A percentile compares a stretch with the other conserved stretches of the same genome.
phyloP scores from a whole-genome alignment of 1,284 basidiomycete genomes.

The Melanopsichium pennsylvanicum region DNA sequence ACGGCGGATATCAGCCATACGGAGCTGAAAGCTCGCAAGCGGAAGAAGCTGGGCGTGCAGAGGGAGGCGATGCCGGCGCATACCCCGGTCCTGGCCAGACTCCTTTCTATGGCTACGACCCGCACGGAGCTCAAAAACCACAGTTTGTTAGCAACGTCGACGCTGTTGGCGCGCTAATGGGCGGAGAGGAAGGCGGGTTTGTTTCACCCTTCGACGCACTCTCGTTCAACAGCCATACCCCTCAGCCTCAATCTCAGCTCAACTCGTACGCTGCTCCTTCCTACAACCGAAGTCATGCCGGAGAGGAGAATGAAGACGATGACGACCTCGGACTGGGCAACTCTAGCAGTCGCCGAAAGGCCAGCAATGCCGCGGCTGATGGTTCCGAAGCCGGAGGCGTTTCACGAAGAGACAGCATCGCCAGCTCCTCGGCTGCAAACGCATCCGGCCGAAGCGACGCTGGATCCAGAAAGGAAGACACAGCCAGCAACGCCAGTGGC shows the following conservation, averaged over 20 bases:
- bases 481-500: slow-evolving; percentile 9
- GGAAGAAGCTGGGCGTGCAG: slow-evolving; percentile 13
- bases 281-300: slow-evolving; percentile 9
- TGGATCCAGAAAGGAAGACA: slow-evolving; percentile 12
- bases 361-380: slow-evolving; percentile 4
- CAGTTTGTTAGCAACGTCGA: slow-evolving; percentile 64
- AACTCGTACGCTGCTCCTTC: slow-evolving; percentile 34
- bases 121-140: slow-evolving; percentile 52
- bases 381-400: slow-evolving; percentile 12
- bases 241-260: slow-evolving; percentile 30
- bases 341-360: slow-evolving; percentile 57
- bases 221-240: slow-evolving; percentile 53
- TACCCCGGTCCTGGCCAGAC: slow-evolving; percentile 16
- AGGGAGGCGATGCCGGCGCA: slow-evolving; percentile 16
- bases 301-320: slow-evolving; percentile 67
- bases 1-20: slow-evolving; percentile 26
- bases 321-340: slow-evolving; percentile 93
- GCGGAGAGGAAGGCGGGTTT: slow-evolving; percentile 69
- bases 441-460: slow-evolving; percentile 14
- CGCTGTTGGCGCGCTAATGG: slow-evolving; percentile 29
- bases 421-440: slow-evolving; percentile 15
- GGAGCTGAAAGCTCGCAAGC: slow-evolving; percentile 8
- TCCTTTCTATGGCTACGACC: slow-evolving; percentile 57
- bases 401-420: slow-evolving; percentile 16
- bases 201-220: slow-evolving; percentile 83